Base-by-base conservation (phyloP, 116 monocot species). In the Thalassia testudinum region DNA sequence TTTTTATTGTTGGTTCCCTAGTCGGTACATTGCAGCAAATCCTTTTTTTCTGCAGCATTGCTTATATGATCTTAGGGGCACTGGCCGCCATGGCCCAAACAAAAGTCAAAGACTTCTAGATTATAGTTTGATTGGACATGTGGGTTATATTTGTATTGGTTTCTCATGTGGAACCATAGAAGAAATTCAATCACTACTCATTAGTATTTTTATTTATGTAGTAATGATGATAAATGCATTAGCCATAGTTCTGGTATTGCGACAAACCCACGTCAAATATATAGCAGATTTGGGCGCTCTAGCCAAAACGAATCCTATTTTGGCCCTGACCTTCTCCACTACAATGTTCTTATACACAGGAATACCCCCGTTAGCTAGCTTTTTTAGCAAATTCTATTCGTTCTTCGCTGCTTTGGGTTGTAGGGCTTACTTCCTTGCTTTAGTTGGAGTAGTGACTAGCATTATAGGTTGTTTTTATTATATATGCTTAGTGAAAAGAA, bases 301-400 rank as follows among this genome's bases (percentile, higher is more conserved):
- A 45, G 44, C 58, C 43, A 58, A 58, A 58, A 58, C 44, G 43
- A 58, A 58, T 44, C 24, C 42, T 57, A 45, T 45, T 7, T 45
- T 45, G 45, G 45, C 4, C 15, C 2, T 45, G 44, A 27, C 29
- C 34, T 62, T 62, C 47, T 62, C 51, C 43, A 59, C 47, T 59
- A 59, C 59, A 26, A 45, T 59, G 59, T 59, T 59, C 47, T 59
- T 44, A 59, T 59, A 59, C 18, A 44, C 47, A 59, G 59, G 59
- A 59, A 45, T 42, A 59, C 24, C 45, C 59, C 45, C 24, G 45
- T 59, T 59, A 47, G 59, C 45, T 26, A 44, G 45, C 59, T 59
- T 62, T 62, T 62, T 34, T 62, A 62, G 62, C 49, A 52, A 52
- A 52, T 52, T 52, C 8, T 52, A 52, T 52, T 52, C 22, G 19